These are phyloP conservation scores for Nepenthes gracilis DNA, from an alignment of 148 eudicot genomes.

Conservation along the genomic window DNA sequence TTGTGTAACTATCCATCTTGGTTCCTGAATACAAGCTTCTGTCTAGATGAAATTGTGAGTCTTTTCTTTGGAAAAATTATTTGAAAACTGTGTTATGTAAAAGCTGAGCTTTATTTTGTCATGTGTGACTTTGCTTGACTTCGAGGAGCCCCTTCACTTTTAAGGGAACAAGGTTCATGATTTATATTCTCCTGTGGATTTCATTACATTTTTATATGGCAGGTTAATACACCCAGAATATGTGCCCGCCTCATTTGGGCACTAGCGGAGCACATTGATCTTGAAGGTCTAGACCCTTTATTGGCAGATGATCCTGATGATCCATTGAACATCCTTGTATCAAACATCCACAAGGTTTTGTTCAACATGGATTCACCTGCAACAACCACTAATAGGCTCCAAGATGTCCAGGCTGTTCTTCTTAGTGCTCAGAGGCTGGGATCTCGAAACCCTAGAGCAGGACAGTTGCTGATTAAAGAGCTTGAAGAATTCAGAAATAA, in stretches of 20 bases:
- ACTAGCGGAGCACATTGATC: constrained; percentile 83
- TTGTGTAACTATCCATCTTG: no score
- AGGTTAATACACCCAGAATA: constrained; percentile 90
- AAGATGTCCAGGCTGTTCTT: constrained; percentile 93
- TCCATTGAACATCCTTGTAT: constrained; percentile 64
- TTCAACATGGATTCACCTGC: constrained; percentile 74
- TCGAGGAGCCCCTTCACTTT: no score
- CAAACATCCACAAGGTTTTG: constrained; percentile 84
- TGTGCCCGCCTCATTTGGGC: constrained; percentile 89
- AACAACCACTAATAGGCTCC: constrained; percentile 73
- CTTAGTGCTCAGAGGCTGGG: constrained; percentile 85
- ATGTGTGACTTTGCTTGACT: no score
- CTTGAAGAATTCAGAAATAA: constrained; percentile 85
- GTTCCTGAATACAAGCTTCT: no score
- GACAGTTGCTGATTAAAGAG: constrained; percentile 78
- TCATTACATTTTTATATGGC: constrained; percentile 8
- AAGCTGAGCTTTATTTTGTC: no score
- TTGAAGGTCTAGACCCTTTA: constrained; percentile 94
- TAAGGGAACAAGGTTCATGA: not conserved
- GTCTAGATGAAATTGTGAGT: no score
- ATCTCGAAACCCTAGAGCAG: constrained; percentile 95
- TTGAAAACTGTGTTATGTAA: no score
- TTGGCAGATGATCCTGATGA: constrained; percentile 97
- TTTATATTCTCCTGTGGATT: not conserved
- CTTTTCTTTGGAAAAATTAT: no score